Evolutionary conservation across 495 filamentous ascomycete species (phyloP), one percentile per base, ranked within the genome.

Genomic region (Xylaria scruposa): DNA sequence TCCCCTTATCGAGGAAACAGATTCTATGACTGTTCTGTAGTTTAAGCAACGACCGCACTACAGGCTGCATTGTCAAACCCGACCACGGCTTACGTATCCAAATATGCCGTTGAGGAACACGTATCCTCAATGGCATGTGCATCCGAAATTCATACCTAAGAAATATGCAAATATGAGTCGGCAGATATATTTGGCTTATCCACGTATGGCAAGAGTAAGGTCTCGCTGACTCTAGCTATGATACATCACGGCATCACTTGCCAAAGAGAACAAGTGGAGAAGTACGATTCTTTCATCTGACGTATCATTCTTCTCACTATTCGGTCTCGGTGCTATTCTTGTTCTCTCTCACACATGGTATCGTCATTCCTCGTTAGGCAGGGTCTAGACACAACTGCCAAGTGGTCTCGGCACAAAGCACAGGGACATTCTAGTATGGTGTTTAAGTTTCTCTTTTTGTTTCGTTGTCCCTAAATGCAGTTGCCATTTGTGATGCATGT

Each of bases 401-500:
- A 42, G 38, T 42, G 38, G 38, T 42, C 38, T 42, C 38, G 38
- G 38, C 2, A 12, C 31, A 29, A 56, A 33, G 33, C 59, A 44
- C 9, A 46, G 47, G 26, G 60, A 56, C 8, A 29, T 7, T 65
- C 36, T 12, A 54, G 12, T 54, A 29, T 42, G 24, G 42, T 26
- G 53, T 65, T 71, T 65, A 36, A 36, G 24, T 65, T 54, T 71
- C 40, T 65, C 38, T 53, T 65, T 63, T 71, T 42, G 60, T 42
- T 64, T 63, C 38, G 59, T 70, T 71, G 60, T 56, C 69, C 60
- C 60, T 71, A 71, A 71, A 71, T 71, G 69, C 69, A 71, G 65
- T 71, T 71, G 69, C 69, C 69, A 71, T 65, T 65, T 71, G 60
- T 71, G 69, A 71, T 65, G 69, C 60, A 71, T 71, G 69, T 59